phyloP scores from a whole-genome alignment of 1,139 yeast genomes.

The Pichia sp. region DNA sequence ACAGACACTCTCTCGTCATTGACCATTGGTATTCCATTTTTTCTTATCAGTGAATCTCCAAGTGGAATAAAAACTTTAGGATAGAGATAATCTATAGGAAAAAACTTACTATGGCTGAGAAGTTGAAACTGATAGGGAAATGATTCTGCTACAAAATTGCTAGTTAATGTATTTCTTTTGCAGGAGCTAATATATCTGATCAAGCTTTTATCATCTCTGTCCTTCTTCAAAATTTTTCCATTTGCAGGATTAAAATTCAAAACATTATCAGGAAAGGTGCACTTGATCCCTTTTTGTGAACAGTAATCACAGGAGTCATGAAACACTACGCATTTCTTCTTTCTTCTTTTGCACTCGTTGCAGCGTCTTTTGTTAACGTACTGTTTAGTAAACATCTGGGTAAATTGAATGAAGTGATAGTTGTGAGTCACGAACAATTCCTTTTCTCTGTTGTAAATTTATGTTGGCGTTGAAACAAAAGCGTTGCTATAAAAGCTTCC shows the following conservation, averaged over 20 bases:
- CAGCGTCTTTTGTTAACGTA: conserved; percentile 5
- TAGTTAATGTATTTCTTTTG: neutral
- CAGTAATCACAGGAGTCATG: conserved; percentile 3
- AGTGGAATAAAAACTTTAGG: conserved; percentile 1
- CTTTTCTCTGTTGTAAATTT: too few relatives aligned
- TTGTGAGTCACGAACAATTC: too few relatives aligned
- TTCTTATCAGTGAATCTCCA: neutral
- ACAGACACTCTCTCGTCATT: conserved; percentile 13
- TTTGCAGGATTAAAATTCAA: neutral
- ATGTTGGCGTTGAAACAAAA: too few relatives aligned
- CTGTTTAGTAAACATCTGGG: conserved; percentile 1
- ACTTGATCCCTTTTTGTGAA: neutral
- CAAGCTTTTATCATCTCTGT: neutral
- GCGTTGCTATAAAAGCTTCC: too few relatives aligned
- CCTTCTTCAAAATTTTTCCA: neutral
- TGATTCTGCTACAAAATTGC: neutral
- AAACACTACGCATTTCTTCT: conserved; percentile 4
- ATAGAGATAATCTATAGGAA: neutral
- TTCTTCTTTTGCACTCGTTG: conserved; percentile 11
- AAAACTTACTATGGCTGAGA: neutral
- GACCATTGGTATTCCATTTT: conserved; percentile 10
- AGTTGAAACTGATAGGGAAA: neutral
- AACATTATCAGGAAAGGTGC: neutral
- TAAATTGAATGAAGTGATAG: too few relatives aligned
- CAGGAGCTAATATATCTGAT: neutral